These are phyloP conservation scores for Coprinellus aureogranulatus DNA, from an alignment of 768 basidiomycete species.

Conservation along the genomic window DNA sequence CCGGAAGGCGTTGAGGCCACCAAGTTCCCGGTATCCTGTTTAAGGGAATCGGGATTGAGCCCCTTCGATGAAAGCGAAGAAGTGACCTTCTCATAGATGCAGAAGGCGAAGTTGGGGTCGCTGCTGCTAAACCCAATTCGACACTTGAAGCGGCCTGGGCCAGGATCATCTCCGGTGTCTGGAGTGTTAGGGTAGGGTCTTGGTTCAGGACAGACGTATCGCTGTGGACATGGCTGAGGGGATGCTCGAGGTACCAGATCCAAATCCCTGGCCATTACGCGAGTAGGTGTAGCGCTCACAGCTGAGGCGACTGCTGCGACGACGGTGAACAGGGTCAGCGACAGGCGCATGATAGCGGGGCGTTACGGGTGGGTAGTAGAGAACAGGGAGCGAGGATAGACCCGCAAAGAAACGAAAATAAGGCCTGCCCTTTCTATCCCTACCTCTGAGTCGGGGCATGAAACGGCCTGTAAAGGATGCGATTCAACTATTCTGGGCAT, in stretches of 20 bases:
- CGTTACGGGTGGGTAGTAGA: too few relatives aligned
- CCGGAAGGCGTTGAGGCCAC: neutral
- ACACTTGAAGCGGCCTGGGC: slow-evolving; percentile 1
- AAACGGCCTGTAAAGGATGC: too few relatives aligned
- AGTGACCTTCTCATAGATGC: slow-evolving; percentile 3
- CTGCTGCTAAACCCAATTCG: neutral
- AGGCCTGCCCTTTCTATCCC: too few relatives aligned
- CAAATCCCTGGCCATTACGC: too few relatives aligned
- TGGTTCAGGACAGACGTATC: neutral
- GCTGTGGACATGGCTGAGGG: neutral
- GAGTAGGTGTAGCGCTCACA: too few relatives aligned
- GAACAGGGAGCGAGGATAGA: too few relatives aligned
- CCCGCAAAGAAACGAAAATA: too few relatives aligned
- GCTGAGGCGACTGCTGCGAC: too few relatives aligned
- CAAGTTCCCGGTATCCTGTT: neutral
- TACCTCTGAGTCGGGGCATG: too few relatives aligned
- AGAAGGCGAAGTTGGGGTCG: slow-evolving; percentile 4
- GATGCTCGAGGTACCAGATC: neutral
- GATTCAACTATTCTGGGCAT: too few relatives aligned
- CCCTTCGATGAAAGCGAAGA: neutral
- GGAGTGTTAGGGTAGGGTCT: neutral
- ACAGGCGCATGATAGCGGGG: too few relatives aligned
- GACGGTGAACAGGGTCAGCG: too few relatives aligned
- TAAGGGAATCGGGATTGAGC: neutral
- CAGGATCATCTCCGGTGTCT: neutral